A percentile compares a stretch with the other conserved stretches of the same genome.
Conservation (phyloP, 2,329 filamentous ascomycete species). For the Daldinia sp. region DNA sequence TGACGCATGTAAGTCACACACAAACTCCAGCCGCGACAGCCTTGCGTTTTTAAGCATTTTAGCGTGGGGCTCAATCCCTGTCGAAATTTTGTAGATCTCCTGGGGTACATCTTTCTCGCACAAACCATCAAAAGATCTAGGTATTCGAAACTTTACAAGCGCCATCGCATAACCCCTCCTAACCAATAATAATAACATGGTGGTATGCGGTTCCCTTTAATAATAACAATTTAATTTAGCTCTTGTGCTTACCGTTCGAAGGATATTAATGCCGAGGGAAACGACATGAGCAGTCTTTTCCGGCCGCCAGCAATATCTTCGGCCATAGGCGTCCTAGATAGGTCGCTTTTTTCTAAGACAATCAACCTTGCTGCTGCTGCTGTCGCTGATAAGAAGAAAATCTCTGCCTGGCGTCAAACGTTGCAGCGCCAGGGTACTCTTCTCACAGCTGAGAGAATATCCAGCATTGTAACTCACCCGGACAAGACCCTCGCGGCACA, state of each 20-base stretch:
- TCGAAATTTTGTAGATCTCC: slow-evolving; percentile 36
- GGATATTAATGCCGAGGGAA: slow-evolving; percentile 49
- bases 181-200: slow-evolving; percentile 38
- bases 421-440: slow-evolving; percentile 76
- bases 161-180: slow-evolving; percentile 4
- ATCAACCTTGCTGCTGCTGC: slow-evolving; percentile 83
- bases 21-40: slow-evolving; percentile 30
- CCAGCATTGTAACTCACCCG: slow-evolving; percentile 73
- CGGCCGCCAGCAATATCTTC: slow-evolving; percentile 83
- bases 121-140: slow-evolving; percentile 14
- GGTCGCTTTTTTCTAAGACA: slow-evolving; percentile 82
- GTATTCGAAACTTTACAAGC: slow-evolving; percentile 11
- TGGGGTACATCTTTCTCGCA: slow-evolving; percentile 16
- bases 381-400: slow-evolving; percentile 79
- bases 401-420: slow-evolving; percentile 76
- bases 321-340: slow-evolving; percentile 80
- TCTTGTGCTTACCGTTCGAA: slow-evolving; percentile 20
- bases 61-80: slow-evolving; percentile 32
- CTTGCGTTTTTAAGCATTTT: slow-evolving; percentile 37
- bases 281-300: slow-evolving; percentile 64
- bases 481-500: slow-evolving; percentile 63
- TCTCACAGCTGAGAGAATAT: slow-evolving; percentile 72
- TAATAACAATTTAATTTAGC: not conserved
- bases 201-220: slow-evolving; percentile 32
- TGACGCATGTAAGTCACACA: slow-evolving; percentile 42